phyloP scores from a whole-genome alignment of 768 basidiomycete genomes.

The Pholiota conissans region DNA sequence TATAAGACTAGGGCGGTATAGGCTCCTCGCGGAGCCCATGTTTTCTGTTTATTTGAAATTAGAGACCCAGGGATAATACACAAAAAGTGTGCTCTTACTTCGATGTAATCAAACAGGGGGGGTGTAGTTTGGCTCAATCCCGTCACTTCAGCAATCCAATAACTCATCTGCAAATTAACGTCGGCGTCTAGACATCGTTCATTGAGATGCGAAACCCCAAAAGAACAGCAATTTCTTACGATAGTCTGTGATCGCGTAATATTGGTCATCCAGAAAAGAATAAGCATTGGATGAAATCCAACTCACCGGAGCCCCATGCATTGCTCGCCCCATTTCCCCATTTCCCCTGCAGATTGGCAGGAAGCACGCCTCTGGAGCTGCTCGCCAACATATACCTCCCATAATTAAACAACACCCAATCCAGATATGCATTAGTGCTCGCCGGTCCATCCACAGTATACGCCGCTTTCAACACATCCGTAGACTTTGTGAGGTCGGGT shows the following conservation, averaged over 20 bases:
- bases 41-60: slow-evolving; percentile 59
- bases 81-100: slow-evolving; percentile 41
- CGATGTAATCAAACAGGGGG: slow-evolving; percentile 68
- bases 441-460: slow-evolving; percentile 46
- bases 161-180: slow-evolving; percentile 83
- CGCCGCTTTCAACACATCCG: slow-evolving; percentile 51
- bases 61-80: too few relatives aligned
- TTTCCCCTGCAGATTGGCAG: slow-evolving; percentile 73
- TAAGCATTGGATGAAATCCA: too few relatives aligned
- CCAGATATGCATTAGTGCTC: slow-evolving; percentile 56
- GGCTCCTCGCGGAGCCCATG: slow-evolving; percentile 71
- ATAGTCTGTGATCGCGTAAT: too few relatives aligned
- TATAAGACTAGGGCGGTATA: slow-evolving; percentile 68
- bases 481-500: slow-evolving; percentile 51
- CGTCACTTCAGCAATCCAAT: slow-evolving; percentile 75
- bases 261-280: too few relatives aligned
- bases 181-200: too few relatives aligned
- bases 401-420: slow-evolving; percentile 74
- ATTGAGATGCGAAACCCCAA: too few relatives aligned
- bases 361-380: slow-evolving; percentile 61
- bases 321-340: slow-evolving; percentile 58
- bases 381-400: slow-evolving; percentile 66
- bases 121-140: slow-evolving; percentile 51
- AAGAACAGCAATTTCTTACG: too few relatives aligned
- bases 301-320: slow-evolving; percentile 63